phyloP scores from a whole-genome alignment of 306 rosid genomes.

The Morella rubra region DNA sequence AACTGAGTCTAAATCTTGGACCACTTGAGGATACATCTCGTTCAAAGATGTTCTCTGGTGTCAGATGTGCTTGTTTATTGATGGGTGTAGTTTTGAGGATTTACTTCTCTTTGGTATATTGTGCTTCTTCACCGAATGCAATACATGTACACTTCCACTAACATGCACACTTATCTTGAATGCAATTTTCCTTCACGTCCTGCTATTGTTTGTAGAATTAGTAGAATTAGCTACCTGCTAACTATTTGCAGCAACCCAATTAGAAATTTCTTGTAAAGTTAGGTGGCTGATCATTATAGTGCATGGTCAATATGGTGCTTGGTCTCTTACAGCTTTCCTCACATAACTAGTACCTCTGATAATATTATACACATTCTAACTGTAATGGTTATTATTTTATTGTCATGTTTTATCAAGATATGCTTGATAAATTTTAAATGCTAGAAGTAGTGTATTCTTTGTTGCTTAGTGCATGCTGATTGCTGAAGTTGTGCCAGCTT shows the following conservation, averaged over 20 bases:
- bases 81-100: conserved; percentile 1
- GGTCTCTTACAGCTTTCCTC: not conserved
- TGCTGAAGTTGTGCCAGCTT: not conserved
- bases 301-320: not conserved
- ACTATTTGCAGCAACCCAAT: not conserved
- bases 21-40: not conserved
- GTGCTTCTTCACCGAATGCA: not conserved
- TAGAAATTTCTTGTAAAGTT: not conserved
- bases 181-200: not conserved
- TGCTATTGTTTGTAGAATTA: not conserved
- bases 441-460: not conserved
- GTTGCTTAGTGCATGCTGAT: not conserved
- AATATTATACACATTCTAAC: not conserved
- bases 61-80: not conserved
- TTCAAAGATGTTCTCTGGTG: not conserved
- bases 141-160: not conserved
- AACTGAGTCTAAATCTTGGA: not conserved
- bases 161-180: not conserved
- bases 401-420: not conserved
- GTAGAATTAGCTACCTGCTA: not conserved
- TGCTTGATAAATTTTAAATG: not conserved
- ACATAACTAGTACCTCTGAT: not conserved
- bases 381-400: not conserved
- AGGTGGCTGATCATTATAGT: not conserved
- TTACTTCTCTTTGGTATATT: not conserved